These are phyloP conservation scores for Phaseolus coccineus DNA, from an alignment of 331 rosid species.

Conservation along the genomic window DNA sequence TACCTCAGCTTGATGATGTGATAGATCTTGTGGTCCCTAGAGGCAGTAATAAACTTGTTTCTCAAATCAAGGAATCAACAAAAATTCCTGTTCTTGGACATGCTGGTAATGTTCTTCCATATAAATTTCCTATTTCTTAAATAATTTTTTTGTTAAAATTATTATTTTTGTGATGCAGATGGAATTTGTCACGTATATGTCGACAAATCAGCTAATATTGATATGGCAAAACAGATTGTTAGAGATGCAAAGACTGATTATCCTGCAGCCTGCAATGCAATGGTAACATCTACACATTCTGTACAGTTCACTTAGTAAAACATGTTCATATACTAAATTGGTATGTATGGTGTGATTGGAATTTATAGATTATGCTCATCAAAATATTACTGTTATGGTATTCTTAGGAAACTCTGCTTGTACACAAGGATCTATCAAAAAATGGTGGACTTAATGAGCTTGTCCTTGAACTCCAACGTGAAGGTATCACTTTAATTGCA, in stretches of 20 bases:
- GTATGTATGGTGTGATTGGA: constrained; percentile 17
- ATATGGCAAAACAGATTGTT: constrained; percentile 79
- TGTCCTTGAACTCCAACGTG: constrained; percentile 61
- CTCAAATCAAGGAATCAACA: constrained; percentile 86
- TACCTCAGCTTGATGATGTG: constrained; percentile 85
- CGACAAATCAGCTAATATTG: constrained; percentile 78
- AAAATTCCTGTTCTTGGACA: constrained; percentile 98
- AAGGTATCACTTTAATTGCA: constrained; percentile 59
- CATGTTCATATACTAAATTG: constrained; percentile 11
- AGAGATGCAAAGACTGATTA: constrained; percentile 81
- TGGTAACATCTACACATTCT: constrained; percentile 61
- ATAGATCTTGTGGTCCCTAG: constrained; percentile 95
- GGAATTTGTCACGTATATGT: constrained; percentile 86
- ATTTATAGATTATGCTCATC: constrained; percentile 19
- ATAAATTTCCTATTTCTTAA: constrained; percentile 11
- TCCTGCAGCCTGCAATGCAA: constrained; percentile 85
- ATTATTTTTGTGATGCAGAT: constrained; percentile 60
- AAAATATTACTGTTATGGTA: constrained; percentile 39
- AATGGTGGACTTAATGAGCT: constrained; percentile 63
- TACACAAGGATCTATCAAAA: constrained; percentile 73
- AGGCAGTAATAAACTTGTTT: constrained; percentile 91
- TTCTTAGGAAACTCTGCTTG: constrained; percentile 85
- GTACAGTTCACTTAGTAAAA: background rate
- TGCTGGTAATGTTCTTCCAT: constrained; percentile 62
- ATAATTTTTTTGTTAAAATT: constrained; percentile 29